Evolutionary conservation across 2,329 filamentous ascomycete species (phyloP).

Genomic region (Leptographium galeiforme): DNA sequence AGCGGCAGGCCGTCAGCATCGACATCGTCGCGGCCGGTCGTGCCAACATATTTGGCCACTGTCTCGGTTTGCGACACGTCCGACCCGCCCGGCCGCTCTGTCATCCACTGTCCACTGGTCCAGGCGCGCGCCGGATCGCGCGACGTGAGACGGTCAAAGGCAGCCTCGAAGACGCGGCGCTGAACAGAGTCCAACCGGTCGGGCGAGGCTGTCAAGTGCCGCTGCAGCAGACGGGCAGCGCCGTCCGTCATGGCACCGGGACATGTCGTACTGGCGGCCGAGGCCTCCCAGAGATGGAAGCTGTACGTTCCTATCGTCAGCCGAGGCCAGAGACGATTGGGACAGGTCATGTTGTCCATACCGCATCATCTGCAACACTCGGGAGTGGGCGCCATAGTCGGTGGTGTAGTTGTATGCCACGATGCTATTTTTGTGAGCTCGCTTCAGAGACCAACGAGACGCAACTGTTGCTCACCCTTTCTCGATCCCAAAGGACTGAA

Average conservation of each 20-base stretch:
- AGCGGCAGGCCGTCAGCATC: slow-evolving; percentile 23
- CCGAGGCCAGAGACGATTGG: neutral
- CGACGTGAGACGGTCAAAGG: slow-evolving; percentile 38
- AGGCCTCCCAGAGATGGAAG: slow-evolving; percentile 44
- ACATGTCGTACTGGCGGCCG: slow-evolving; percentile 48
- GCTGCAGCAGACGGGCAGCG: slow-evolving; percentile 36
- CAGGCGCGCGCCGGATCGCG: slow-evolving; percentile 39
- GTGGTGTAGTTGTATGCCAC: slow-evolving; percentile 48
- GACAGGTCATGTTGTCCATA: slow-evolving; percentile 13
- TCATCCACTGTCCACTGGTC: slow-evolving; percentile 73
- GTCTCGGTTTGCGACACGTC: slow-evolving; percentile 59
- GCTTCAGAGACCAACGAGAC: neutral
- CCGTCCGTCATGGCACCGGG: slow-evolving; percentile 56
- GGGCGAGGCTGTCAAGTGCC: slow-evolving; percentile 21
- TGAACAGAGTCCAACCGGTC: slow-evolving; percentile 15
- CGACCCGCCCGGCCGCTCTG: slow-evolving; percentile 53
- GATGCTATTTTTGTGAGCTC: slow-evolving; percentile 21
- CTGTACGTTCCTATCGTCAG: slow-evolving; percentile 9
- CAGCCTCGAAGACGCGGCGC: slow-evolving; percentile 34
- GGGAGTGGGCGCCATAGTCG: slow-evolving; percentile 33
- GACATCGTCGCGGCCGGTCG: slow-evolving; percentile 5
- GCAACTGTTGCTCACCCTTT: slow-evolving; percentile 27
- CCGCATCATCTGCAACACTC: slow-evolving; percentile 46
- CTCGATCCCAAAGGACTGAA: slow-evolving; percentile 44
- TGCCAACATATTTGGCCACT: slow-evolving; percentile 25